Conservation (phyloP, 176 grass and related monocot genomes). For the Raddia guianensis region DNA sequence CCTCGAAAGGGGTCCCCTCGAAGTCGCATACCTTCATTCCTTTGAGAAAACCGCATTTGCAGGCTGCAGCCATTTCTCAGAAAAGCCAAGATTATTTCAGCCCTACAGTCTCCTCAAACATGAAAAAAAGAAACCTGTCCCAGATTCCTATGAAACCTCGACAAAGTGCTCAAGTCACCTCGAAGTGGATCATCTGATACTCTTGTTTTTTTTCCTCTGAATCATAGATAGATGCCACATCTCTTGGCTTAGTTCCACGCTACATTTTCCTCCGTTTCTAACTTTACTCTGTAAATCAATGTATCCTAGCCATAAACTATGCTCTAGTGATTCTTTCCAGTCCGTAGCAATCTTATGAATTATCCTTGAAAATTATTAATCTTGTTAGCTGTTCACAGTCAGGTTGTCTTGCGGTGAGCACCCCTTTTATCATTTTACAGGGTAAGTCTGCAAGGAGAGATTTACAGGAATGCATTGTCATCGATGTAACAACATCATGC, state of each 20-base stretch:
- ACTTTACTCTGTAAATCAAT: constrained; percentile 37
- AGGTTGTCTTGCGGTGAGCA: background rate
- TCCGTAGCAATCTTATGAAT: background rate
- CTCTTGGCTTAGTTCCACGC: constrained; percentile 8
- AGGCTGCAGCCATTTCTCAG: constrained; percentile 68
- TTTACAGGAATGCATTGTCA: constrained; percentile 11
- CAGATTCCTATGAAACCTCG: constrained; percentile 63
- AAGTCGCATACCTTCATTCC: constrained; percentile 72
- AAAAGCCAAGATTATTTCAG: constrained; percentile 88
- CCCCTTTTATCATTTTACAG: no score
- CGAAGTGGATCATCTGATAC: constrained; percentile 58
- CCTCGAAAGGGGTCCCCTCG: constrained; percentile 45
- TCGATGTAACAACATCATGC: no score
- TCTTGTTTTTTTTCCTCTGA: background rate
- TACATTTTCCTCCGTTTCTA: constrained; percentile 24
- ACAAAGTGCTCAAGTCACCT: constrained; percentile 55
- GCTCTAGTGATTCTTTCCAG: constrained; percentile 35
- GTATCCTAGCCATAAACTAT: constrained; percentile 45
- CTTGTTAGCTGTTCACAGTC: background rate
- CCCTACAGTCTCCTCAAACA: constrained; percentile 80
- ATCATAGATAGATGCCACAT: constrained; percentile 38
- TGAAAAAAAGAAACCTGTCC: constrained; percentile 88
- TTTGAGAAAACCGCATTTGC: constrained; percentile 68
- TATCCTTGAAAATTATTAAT: background rate
- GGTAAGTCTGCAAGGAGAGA: background rate